A percentile compares a stretch with the other conserved stretches of the same genome.
These are phyloP conservation scores for Flaveria ramosissima DNA, from an alignment of 129 eudicot genomes.

Conservation along the genomic window DNA sequence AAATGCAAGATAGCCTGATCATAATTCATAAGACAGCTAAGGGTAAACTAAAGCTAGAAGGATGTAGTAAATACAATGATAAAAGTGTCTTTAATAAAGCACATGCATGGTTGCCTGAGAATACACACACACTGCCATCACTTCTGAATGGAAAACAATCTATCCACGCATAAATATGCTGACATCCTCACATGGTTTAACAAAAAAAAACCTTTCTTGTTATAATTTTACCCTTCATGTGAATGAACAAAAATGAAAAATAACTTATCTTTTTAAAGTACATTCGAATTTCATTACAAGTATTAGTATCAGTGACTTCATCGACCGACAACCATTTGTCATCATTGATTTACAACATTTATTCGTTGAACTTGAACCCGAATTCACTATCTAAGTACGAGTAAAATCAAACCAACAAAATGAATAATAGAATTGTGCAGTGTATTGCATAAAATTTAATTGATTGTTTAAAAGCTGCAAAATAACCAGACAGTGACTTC, in stretches of 20 bases:
- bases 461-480: slow-evolving; percentile 9
- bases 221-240: slow-evolving; percentile 41
- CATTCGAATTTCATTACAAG: neutral
- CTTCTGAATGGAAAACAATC: slow-evolving; percentile 45
- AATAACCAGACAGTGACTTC: slow-evolving; percentile 30
- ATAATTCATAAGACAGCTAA: slow-evolving; percentile 2
- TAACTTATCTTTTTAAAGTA: neutral
- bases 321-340: slow-evolving; percentile 13
- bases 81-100: slow-evolving; percentile 48
- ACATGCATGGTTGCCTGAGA: slow-evolving; percentile 51
- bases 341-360: neutral
- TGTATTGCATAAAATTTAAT: neutral
- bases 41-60: slow-evolving; percentile 26
- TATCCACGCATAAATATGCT: slow-evolving; percentile 39
- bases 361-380: too few relatives aligned
- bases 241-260: slow-evolving; percentile 26
- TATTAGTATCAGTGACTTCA: slow-evolving; percentile 33
- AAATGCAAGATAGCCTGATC: slow-evolving; percentile 24
- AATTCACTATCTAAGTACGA: too few relatives aligned
- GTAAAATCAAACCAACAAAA: too few relatives aligned
- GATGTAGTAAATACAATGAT: slow-evolving; percentile 45
- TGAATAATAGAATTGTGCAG: slow-evolving; percentile 2
- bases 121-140: slow-evolving; percentile 41
- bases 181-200: slow-evolving; percentile 42
- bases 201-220: slow-evolving; percentile 3